A percentile compares a stretch with the other conserved stretches of the same genome.
Conservation (phyloP, 169 alveolate genomes). For the Cystoisospora suis region DNA sequence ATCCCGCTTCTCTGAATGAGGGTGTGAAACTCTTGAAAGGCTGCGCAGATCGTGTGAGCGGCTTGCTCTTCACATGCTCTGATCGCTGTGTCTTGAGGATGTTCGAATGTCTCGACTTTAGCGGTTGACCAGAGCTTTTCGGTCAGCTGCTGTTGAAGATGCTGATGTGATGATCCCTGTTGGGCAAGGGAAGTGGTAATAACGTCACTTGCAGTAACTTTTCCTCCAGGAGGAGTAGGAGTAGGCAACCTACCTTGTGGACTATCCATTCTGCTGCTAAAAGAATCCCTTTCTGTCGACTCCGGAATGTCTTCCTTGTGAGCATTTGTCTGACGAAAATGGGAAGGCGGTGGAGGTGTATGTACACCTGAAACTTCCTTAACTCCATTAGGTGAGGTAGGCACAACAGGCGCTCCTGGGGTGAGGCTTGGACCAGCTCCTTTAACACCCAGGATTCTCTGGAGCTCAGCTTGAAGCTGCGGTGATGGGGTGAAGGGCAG, state of each 20-base stretch:
- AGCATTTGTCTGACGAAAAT: too few species aligned
- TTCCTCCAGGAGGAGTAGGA: not conserved
- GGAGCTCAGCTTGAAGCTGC: not conserved
- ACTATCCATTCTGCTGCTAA: too few species aligned
- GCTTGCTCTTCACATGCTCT: too few species aligned
- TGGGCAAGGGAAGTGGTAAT: too few species aligned
- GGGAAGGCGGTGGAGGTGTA: too few species aligned
- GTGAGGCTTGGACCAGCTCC: not conserved
- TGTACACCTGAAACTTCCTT: too few species aligned
- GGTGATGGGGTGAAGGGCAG: not conserved
- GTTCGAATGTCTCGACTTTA: not conserved
- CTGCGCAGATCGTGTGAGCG: too few species aligned
- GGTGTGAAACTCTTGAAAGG: too few species aligned
- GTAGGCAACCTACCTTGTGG: not conserved
- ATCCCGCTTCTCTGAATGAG: too few species aligned
- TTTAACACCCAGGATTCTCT: not conserved
- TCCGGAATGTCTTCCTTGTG: too few species aligned
- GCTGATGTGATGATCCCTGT: not conserved
- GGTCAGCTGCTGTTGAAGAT: slow-evolving; percentile 30
- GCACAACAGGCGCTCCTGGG: not conserved
- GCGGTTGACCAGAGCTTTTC: slow-evolving; percentile 1
- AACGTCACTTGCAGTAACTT: too few species aligned
- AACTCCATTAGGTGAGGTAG: not conserved
- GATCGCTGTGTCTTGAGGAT: not conserved
- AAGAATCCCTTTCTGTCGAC: too few species aligned